Conservation (phyloP, 2,329 filamentous ascomycete species). For the Claviceps sp. region DNA sequence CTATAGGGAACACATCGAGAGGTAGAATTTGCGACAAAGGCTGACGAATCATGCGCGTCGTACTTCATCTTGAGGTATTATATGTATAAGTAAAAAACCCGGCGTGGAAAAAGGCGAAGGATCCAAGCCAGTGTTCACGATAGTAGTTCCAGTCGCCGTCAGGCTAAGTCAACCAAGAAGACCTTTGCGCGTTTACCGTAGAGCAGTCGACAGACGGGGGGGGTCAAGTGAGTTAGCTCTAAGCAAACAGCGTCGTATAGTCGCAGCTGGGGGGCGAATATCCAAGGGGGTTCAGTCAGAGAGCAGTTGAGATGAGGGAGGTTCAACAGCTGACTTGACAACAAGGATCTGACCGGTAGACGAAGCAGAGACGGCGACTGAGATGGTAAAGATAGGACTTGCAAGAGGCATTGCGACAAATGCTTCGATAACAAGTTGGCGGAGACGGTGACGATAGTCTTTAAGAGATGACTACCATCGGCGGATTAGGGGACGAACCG, state of each 20-base stretch:
- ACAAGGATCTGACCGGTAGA: constrained; percentile 45
- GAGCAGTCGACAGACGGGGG: constrained; percentile 16
- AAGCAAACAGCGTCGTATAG: constrained; percentile 21
- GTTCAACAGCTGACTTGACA: constrained; percentile 33
- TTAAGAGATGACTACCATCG: constrained; percentile 23
- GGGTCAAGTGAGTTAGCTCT: constrained; percentile 24
- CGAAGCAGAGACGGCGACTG: constrained; percentile 51
- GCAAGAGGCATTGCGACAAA: constrained; percentile 45
- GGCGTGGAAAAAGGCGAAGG: constrained; percentile 12
- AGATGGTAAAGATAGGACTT: constrained; percentile 31
- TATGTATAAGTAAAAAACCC: constrained; percentile 13
- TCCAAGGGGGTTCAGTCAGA: constrained; percentile 23
- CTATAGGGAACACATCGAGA: constrained; percentile 46
- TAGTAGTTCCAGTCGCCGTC: constrained; percentile 41
- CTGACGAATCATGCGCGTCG: constrained; percentile 38
- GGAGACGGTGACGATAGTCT: constrained; percentile 14
- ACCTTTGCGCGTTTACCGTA: constrained; percentile 22
- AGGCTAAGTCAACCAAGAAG: constrained; percentile 34
- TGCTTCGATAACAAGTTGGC: constrained; percentile 16
- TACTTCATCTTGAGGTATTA: constrained; percentile 42
- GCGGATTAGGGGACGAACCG: constrained; percentile 4
- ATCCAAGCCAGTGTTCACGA: constrained; percentile 17
- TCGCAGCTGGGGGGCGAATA: constrained; percentile 22
- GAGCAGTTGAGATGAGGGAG: constrained; percentile 27
- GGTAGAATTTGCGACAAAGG: constrained; percentile 29